Base-by-base conservation (phyloP, 208 protist species). In the Trypanosoma melophagium region DNA sequence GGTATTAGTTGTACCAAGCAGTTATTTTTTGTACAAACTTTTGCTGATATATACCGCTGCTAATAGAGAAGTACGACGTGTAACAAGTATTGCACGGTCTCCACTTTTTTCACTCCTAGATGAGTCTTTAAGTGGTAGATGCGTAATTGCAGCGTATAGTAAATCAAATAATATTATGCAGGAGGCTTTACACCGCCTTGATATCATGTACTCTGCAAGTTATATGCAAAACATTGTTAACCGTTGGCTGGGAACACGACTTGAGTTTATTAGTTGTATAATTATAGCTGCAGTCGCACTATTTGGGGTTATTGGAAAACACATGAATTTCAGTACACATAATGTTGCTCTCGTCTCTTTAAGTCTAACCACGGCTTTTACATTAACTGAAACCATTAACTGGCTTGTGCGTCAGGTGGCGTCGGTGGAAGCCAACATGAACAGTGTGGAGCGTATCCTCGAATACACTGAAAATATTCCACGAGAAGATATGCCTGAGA, bases 121-220 rank as follows among this genome's bases (percentile, higher is more conserved):
- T 35, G 97, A 99, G 61, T 95, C 95, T 1, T 60, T 99, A 0
- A 66, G 56, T n/a, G 94, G 95, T 47, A 53, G 91, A 1, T 53
- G 67, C 4, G 96, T 84, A 5, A 98, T 99, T 60, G 59, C 73
- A 38, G 80, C 92, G 4, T 98, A n/a, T n/a, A n/a, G n/a, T n/a
- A n/a, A n/a, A n/a, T 76, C 64, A 47, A 65, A n/a, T 53, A 58
- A 49, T 19, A 87, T 94, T 41, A 76, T 83, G 44, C n/a, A 54
- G 10, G 53, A 92, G 24, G 85, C 87, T 19, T 53, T 87, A n/a
- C 9, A 62, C 7, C 65, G 83, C 22, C 62, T 98, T 7, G 88
- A 96, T 54, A 56, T 83, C 3, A 82, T 88, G 8, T 85, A 74
- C 50, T 31, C 66, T 14, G 61, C 84, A 17, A 68, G 59, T 7